Base-by-base conservation (phyloP, 2,329 filamentous ascomycete genomes). In the Colletotrichum higginsianum region DNA sequence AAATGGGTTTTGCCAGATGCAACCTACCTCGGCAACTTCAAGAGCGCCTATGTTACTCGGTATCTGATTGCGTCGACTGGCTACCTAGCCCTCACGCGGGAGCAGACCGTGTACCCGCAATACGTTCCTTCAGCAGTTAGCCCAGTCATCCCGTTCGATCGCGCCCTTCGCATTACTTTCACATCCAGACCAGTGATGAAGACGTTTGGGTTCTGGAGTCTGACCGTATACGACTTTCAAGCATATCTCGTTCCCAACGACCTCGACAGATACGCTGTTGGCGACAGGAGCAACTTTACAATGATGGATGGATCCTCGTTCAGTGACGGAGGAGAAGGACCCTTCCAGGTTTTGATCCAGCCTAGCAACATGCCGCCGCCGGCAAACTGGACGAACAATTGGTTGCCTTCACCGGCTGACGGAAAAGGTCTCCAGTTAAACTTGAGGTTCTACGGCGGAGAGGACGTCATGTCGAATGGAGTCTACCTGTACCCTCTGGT, bases 311-410 rank as follows among this genome's bases (percentile, higher is more conserved):
- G 78, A 2, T 71, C 57, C 2, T 67, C 53, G 13, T 49, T 72
- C 13, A 69, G 75, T 5, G 72, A 76, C 47, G 69, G 66, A 15
- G 35, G 40, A 9, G 47, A 67, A 38, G 61, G 60, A 13, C 62
- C 71, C 5, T 80, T 80, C 58, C 73, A 77, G 63, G 73, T 79
- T 15, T 72, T 79, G 50, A 47, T 79, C 7, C 78, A 80, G 67
- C 61, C 76, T n/a, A 66, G 66, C 5, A 72, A 77, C 62, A 70
- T 77, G 3, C 21, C 52, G 18, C 78, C 78, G 2, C 78, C 78
- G 6, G 46, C 66, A 2, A 77, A 78, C 50, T 79, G 77, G 78
- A 76, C 72, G 3, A 71, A 30, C 49, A 76, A 76, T 62, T 74
- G 74, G 71, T n/a, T 57, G 23, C 55, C 26, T 16, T 44, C 65